Base-by-base conservation (phyloP, 2,329 filamentous ascomycete species). In the Fusarium avenaceum region DNA sequence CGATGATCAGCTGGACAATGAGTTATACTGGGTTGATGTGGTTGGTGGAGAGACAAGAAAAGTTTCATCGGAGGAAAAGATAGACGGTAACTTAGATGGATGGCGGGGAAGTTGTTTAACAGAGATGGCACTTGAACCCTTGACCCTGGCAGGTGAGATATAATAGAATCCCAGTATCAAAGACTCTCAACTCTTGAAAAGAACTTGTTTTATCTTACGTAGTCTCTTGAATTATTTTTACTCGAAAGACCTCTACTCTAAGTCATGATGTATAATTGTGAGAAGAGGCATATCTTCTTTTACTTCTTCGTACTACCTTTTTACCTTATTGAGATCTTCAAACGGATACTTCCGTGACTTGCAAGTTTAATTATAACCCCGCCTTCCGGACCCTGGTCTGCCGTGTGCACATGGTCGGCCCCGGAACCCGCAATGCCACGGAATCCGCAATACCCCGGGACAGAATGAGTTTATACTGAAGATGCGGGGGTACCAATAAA, bases 1-100 rank as follows among this genome's bases (percentile, higher is more conserved):
- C 38, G 54, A 53, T 47, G 59, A 72, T 72, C 70, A 73, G 63
- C 52, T 71, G 65, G 43, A 61, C 49, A 40, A 39, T 30, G 30
- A 42, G 54, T 30, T 47, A 46, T 50, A 48, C 40, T 40, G 33
- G 26, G 33, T 58, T 52, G 46, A 24, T 52, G 45, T 67, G 57
- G 68, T 69, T 71, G 61, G 65, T 71, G 65, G 59, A 64, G 35
- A 47, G 17, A 44, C 5, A 7, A 19, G n/a, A 38, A 28, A 58
- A 48, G 48, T 48, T 50, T 15, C 28, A 47, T 57, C 30, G 52
- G 51, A 24, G 17, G 19, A 32, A 63, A 24, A 52, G 35, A 48
- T 35, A 35, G 46, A 17, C 33, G 15, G 30, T 35, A 30, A 30
- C 9, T 30, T 30, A 30, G 51, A 26, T 46, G 42, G 53, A 52